These are phyloP conservation scores for Entoloma clypeatum DNA, from an alignment of 1,284 basidiomycete genomes.

Conservation along the genomic window DNA sequence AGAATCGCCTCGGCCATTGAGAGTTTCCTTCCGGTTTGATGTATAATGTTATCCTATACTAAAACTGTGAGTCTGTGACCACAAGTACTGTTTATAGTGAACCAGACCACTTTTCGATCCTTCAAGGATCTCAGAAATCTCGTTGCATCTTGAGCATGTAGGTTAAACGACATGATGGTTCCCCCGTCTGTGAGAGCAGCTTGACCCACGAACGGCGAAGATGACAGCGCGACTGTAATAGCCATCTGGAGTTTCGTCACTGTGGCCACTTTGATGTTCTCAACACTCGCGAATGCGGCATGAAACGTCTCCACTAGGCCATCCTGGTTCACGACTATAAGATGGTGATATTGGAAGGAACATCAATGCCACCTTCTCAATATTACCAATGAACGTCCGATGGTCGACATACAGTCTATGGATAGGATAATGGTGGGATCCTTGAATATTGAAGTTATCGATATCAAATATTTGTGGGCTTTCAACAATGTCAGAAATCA, in stretches of 20 bases:
- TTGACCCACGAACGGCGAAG: constrained; percentile 39
- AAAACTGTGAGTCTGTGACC: constrained; percentile 11
- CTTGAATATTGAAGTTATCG: constrained; percentile 37
- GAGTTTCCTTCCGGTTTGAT: constrained; percentile 19
- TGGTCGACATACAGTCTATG: constrained; percentile 52
- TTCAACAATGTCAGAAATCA: constrained; percentile 7
- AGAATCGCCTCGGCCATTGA: constrained; percentile 20
- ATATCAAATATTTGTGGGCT: constrained; percentile 61
- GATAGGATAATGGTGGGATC: constrained; percentile 30
- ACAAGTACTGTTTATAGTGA: constrained; percentile 6
- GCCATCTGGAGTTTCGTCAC: constrained; percentile 20
- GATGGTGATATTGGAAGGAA: constrained; percentile 1
- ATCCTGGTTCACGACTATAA: constrained; percentile 17
- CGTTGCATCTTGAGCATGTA: constrained; percentile 31
- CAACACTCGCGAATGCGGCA: constrained; percentile 30
- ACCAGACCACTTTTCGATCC: constrained; percentile 40
- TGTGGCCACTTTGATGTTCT: constrained; percentile 31
- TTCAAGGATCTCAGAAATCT: constrained; percentile 39
- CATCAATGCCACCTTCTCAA: constrained; percentile 37
- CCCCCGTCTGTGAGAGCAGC: constrained; percentile 24
- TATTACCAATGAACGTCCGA: constrained; percentile 47
- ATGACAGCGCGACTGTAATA: constrained; percentile 33
- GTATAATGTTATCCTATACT: constrained; percentile 13
- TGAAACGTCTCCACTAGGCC: constrained; percentile 43
- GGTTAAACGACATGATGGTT: constrained; percentile 34